Evolutionary conservation across 805 yeast genomes (phyloP).

Genomic region (Sugiyamaella boreocaroliniensis): DNA sequence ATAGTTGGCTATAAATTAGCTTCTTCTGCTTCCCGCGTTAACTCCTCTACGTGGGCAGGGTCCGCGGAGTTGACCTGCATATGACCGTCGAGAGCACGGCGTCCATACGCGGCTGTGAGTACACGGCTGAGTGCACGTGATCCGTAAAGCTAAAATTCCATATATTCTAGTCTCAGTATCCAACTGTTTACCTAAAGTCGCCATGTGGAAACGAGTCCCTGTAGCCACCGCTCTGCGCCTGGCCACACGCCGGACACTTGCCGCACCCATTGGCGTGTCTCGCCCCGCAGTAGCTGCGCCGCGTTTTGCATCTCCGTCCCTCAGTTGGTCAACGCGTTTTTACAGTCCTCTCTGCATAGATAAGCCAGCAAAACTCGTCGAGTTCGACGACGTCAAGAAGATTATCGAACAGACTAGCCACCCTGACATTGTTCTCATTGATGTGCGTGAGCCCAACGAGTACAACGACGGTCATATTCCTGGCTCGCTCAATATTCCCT

Average conservation of each 20-base stretch:
- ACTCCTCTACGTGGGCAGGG: no score
- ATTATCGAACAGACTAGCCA: constrained; percentile 39
- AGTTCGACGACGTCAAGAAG: constrained; percentile 47
- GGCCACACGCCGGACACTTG: neutral
- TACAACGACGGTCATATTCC: constrained; percentile 71
- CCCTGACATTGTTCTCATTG: constrained; percentile 57
- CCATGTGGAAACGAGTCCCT: neutral
- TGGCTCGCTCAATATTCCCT: constrained; percentile 78
- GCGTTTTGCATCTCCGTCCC: neutral
- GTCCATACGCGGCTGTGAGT: no score
- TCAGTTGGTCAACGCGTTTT: constrained; percentile 8
- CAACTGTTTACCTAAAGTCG: neutral
- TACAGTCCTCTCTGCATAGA: constrained; percentile 27
- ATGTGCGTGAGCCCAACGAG: constrained; percentile 90
- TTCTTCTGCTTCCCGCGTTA: no score
- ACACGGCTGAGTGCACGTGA: no score
- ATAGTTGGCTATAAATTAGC: no score
- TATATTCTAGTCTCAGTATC: no score
- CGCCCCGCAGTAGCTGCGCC: neutral
- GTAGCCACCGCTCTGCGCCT: neutral
- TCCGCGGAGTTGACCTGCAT: no score
- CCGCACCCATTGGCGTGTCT: neutral
- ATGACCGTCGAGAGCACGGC: no score
- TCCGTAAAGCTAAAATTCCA: neutral
- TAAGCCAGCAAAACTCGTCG: constrained; percentile 44